phyloP scores from a whole-genome alignment of 176 grass and related monocot species.

The Avena sativa region DNA sequence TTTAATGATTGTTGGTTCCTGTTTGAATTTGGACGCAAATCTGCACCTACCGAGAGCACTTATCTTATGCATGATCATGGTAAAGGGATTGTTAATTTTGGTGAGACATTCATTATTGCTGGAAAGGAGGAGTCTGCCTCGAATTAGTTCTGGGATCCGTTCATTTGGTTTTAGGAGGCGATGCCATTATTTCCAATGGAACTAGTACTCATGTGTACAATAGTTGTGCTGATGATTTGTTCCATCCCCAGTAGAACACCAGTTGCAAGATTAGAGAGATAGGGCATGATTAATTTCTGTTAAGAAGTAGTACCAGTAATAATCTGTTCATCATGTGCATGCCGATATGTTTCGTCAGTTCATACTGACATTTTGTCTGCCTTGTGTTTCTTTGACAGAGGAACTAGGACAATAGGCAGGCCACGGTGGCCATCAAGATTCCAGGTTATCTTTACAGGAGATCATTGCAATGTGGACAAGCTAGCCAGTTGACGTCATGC shows the following conservation, averaged over 20 bases:
- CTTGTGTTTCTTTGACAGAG: constrained; percentile 46
- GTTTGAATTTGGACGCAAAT: constrained; percentile 27
- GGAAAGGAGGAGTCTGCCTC: not conserved
- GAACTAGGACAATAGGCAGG: constrained; percentile 34
- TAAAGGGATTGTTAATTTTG: constrained; percentile 16
- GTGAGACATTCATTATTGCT: constrained; percentile 27
- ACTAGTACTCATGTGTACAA: not conserved
- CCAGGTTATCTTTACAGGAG: constrained; percentile 34
- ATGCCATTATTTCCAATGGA: constrained; percentile 23
- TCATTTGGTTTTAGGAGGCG: not conserved
- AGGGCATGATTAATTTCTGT: not conserved
- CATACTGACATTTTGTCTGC: constrained; percentile 15
- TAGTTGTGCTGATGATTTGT: not conserved
- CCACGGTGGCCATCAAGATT: constrained; percentile 29
- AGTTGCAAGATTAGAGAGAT: constrained; percentile 6
- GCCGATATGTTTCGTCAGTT: not conserved
- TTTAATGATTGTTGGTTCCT: constrained; percentile 23
- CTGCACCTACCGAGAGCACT: not conserved
- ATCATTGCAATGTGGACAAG: not conserved
- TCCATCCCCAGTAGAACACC: not conserved
- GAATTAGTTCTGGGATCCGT: not conserved
- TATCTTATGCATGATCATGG: constrained; percentile 4
- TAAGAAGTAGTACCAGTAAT: not conserved
- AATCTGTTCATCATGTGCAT: not conserved
- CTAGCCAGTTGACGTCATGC: constrained; percentile 4